Base-by-base conservation (phyloP, 108 stramenopile species). In the Pseudonitzschia pungens region DNA sequence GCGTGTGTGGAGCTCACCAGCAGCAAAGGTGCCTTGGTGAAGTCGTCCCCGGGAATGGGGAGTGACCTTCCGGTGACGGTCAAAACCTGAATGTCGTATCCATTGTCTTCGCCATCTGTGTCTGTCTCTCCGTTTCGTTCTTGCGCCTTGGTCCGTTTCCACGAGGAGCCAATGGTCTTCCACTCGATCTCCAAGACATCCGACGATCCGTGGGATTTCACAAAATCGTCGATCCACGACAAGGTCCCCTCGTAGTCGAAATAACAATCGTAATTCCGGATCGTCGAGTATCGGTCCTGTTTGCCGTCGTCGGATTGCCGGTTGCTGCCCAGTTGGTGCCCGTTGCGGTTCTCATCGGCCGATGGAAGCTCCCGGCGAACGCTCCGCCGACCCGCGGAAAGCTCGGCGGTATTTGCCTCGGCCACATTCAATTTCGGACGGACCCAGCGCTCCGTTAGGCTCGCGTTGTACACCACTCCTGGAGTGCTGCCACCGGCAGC, bases 1-100 rank as follows among this genome's bases (percentile, higher is more conserved):
- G 86, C 68, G 51, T 87, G 86, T 14, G 80, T 77, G 0, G 83
- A 81, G 20, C 73, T 58, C 21, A 71, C 74, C 14, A 83, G 41
- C 51, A 73, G 18, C 26, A 73, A 24, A 0, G 72, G 45, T 48
- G 14, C 3, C 14, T 65, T 58, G 24, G 29, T 58, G n/a, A 26
- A 14, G 4, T 58, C 24, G 24, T 31, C 31, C 27, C 57, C 27
- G 10, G 57, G 10, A n/a, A n/a, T n/a, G 57, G 57, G 2, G 14
- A 12, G 2, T 48, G 45, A 14, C 45, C 18, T 48, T 48, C 45
- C 45, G 0, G 83, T 84, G 21, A 86, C 59, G 26, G 81, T 83
- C 57, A 86, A 62, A 0, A 69, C 86, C 21, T 67, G 71, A 22
- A 86, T 86, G 53, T 84, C 83, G 33, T 70, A 80, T 1, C 80